Percentiles rank a stretch among this genome's conserved stretches.
Conservation (phyloP, 768 basidiomycete genomes). For the Tricholoma furcatifolium region DNA sequence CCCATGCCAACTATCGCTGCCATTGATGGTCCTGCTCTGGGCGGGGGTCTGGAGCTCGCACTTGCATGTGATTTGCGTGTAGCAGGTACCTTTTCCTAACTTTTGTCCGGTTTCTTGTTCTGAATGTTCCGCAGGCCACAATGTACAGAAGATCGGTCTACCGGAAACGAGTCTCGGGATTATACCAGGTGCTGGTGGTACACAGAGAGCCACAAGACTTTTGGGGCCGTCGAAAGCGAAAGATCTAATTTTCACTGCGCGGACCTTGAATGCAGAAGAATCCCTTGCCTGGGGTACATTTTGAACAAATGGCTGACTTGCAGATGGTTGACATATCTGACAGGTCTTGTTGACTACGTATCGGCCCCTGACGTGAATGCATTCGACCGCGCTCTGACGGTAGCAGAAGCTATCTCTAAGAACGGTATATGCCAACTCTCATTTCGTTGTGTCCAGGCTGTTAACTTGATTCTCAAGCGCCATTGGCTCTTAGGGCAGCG, state of each 20-base stretch:
- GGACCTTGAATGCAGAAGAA: conserved; percentile 61
- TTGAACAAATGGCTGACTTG: background rate
- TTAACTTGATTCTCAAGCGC: conserved; percentile 46
- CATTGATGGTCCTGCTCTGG: conserved; percentile 90
- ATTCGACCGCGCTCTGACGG: conserved; percentile 64
- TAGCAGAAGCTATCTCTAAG: conserved; percentile 66
- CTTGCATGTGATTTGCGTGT: conserved; percentile 90
- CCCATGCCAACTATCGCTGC: conserved; percentile 91
- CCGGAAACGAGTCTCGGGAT: conserved; percentile 80
- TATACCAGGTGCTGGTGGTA: conserved; percentile 90
- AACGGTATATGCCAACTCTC: conserved; percentile 49
- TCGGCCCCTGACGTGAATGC: conserved; percentile 59
- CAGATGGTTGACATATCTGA: conserved; percentile 5
- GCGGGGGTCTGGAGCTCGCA: conserved; percentile 88
- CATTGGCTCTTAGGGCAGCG: conserved; percentile 83
- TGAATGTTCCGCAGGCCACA: conserved; percentile 38
- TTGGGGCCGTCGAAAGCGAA: conserved; percentile 81
- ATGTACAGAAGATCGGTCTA: conserved; percentile 83
- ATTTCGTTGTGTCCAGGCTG: background rate
- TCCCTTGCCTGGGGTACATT: conserved; percentile 68
- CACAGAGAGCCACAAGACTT: conserved; percentile 77
- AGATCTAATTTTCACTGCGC: conserved; percentile 82
- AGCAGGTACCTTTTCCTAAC: conserved; percentile 54
- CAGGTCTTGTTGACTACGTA: conserved; percentile 83
- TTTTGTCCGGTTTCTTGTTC: background rate